These are phyloP conservation scores for Mycena filopes DNA, from an alignment of 768 basidiomycete genomes.

Conservation along the genomic window DNA sequence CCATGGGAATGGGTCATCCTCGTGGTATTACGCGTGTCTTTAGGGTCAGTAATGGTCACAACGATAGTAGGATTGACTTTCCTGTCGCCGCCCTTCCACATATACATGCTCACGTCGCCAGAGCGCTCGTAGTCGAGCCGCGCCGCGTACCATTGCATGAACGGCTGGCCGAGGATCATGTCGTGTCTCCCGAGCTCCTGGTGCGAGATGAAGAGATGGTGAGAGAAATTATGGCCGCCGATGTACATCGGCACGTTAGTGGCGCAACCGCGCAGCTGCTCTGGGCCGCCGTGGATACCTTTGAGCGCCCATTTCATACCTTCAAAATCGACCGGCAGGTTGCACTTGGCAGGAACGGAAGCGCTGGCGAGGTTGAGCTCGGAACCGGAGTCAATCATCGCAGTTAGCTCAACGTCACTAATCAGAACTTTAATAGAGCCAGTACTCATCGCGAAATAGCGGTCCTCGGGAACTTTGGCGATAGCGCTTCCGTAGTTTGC, in stretches of 20 bases:
- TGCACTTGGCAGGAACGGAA: conserved; percentile 2
- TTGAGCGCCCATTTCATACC: conserved; percentile 22
- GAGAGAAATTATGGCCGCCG: conserved; percentile 12
- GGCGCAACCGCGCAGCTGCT: conserved; percentile 19
- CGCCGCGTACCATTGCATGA: conserved; percentile 15
- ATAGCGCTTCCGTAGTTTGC: conserved; percentile 6
- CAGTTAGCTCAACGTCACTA: not conserved
- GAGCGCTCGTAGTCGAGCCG: conserved; percentile 18
- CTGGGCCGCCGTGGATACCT: conserved; percentile 17
- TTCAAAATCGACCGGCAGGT: conserved; percentile 17
- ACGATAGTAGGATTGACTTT: conserved; percentile 4
- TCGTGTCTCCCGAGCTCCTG: conserved; percentile 14
- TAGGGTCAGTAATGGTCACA: conserved; percentile 14
- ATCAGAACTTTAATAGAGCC: not conserved
- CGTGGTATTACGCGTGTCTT: conserved; percentile 5
- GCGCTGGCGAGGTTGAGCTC: not conserved
- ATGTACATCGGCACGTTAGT: conserved; percentile 19
- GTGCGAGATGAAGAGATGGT: conserved; percentile 19
- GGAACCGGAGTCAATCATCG: conserved; percentile 10
- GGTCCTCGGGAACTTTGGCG: not conserved
- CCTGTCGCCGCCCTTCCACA: conserved; percentile 14
- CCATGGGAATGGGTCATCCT: not conserved
- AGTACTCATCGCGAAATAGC: conserved; percentile 11
- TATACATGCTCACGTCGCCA: conserved; percentile 1
- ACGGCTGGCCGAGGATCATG: conserved; percentile 15